Evolutionary conservation across 148 eudicot genomes (phyloP).

Genomic region (Diospyros lotus): DNA sequence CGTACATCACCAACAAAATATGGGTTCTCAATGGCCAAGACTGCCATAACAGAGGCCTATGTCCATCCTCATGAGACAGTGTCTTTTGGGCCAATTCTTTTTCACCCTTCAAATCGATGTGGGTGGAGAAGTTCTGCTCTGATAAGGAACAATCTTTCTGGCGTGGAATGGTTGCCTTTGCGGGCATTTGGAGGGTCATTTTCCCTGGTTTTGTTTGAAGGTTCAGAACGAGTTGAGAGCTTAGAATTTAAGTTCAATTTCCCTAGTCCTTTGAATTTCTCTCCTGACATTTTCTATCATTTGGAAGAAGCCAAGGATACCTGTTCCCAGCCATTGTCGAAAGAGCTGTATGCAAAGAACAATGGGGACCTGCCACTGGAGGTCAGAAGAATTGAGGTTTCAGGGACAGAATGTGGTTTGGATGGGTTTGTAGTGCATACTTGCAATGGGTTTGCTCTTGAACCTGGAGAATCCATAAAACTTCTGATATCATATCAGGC

Average conservation of each 20-base stretch:
- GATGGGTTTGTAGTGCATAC: slow-evolving; percentile 70
- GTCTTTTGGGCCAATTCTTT: slow-evolving; percentile 65
- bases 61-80: slow-evolving; percentile 63
- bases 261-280: slow-evolving; percentile 31
- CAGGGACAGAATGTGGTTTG: slow-evolving; percentile 64
- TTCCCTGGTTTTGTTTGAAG: slow-evolving; percentile 63
- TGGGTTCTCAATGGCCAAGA: slow-evolving; percentile 59
- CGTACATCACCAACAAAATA: slow-evolving; percentile 34
- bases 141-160: slow-evolving; percentile 80
- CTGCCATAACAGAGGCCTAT: slow-evolving; percentile 57
- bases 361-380: slow-evolving; percentile 63
- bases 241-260: slow-evolving; percentile 56
- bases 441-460: slow-evolving; percentile 64
- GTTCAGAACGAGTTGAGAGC: slow-evolving; percentile 37
- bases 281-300: slow-evolving; percentile 20
- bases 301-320: slow-evolving; percentile 20
- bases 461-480: slow-evolving; percentile 60
- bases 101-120: slow-evolving; percentile 75
- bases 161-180: slow-evolving; percentile 71
- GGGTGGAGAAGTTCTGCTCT: slow-evolving; percentile 79
- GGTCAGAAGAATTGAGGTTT: slow-evolving; percentile 54
- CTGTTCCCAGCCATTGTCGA: slow-evolving; percentile 48
- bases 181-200: slow-evolving; percentile 70
- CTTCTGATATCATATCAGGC: slow-evolving; percentile 56
- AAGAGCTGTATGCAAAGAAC: slow-evolving; percentile 60